phyloP scores from a whole-genome alignment of 129 eudicot genomes.

The Flaveria linearis region DNA sequence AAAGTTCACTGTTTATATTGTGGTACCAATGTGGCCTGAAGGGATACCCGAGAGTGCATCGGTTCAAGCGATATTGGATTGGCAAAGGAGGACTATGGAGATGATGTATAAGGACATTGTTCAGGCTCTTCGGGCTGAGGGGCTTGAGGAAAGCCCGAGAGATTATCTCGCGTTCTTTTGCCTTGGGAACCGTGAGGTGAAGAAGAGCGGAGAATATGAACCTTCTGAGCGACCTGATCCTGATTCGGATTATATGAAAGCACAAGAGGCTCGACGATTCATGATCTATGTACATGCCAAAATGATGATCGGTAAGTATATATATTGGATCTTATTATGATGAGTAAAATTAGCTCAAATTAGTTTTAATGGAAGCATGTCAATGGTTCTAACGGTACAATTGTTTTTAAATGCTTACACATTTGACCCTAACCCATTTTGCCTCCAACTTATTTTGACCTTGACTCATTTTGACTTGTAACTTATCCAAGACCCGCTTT shows the following conservation, averaged over 20 bases:
- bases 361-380: neutral
- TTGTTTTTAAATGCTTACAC: neutral
- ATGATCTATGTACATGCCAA: slow-evolving; percentile 85
- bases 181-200: slow-evolving; percentile 81
- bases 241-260: slow-evolving; percentile 55
- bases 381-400: neutral
- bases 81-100: slow-evolving; percentile 89
- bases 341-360: neutral
- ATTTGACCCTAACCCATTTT: neutral
- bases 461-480: neutral
- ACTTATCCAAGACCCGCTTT: neutral
- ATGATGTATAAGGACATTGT: slow-evolving; percentile 82
- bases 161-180: slow-evolving; percentile 78
- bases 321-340: neutral
- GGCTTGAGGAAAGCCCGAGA: slow-evolving; percentile 61
- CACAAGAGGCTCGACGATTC: slow-evolving; percentile 78
- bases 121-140: slow-evolving; percentile 57
- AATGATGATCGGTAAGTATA: slow-evolving; percentile 83
- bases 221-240: slow-evolving; percentile 68
- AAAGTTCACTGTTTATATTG: slow-evolving; percentile 75
- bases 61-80: slow-evolving; percentile 81
- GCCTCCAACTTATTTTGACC: neutral
- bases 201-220: slow-evolving; percentile 67
- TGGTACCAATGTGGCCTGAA: slow-evolving; percentile 95
- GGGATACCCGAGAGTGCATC: slow-evolving; percentile 86